Percentiles rank a stretch among this genome's conserved stretches.
phyloP scores from a whole-genome alignment of 306 rosid species.

The Citrullus mucosospermus region DNA sequence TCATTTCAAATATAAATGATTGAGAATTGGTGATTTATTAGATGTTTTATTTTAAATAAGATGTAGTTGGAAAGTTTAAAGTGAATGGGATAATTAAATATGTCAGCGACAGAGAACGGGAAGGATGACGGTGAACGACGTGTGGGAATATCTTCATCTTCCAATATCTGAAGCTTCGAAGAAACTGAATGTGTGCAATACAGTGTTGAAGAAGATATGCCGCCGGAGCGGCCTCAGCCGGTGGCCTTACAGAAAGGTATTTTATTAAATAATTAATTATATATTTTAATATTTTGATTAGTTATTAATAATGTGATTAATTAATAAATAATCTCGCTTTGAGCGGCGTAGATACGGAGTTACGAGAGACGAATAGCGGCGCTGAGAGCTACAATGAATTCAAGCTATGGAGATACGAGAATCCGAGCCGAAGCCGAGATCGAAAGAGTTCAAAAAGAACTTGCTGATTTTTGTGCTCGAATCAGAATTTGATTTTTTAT shows the following conservation, averaged over 20 bases:
- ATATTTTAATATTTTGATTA: no score
- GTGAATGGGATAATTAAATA: no score
- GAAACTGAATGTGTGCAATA: slow-evolving; percentile 28
- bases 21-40: no score
- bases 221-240: slow-evolving; percentile 33
- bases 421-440: slow-evolving; percentile 32
- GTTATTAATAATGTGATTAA: no score
- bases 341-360: slow-evolving; percentile 25
- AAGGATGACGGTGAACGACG: slow-evolving; percentile 33
- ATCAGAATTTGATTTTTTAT: neutral
- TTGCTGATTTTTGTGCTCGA: slow-evolving; percentile 11
- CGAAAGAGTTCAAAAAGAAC: slow-evolving; percentile 22
- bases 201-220: slow-evolving; percentile 58
- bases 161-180: slow-evolving; percentile 43
- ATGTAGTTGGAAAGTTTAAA: no score
- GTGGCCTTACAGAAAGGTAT: slow-evolving; percentile 79
- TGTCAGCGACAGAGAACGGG: slow-evolving; percentile 47
- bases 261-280: no score
- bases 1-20: no score
- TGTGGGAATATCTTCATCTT: slow-evolving; percentile 28
- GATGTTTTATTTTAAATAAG: no score
- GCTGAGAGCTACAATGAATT: slow-evolving; percentile 8
- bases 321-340: neutral
- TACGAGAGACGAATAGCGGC: slow-evolving; percentile 18
- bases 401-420: slow-evolving; percentile 13